Base-by-base conservation (phyloP, 2,329 filamentous ascomycete species). In the Venturia effusa region DNA sequence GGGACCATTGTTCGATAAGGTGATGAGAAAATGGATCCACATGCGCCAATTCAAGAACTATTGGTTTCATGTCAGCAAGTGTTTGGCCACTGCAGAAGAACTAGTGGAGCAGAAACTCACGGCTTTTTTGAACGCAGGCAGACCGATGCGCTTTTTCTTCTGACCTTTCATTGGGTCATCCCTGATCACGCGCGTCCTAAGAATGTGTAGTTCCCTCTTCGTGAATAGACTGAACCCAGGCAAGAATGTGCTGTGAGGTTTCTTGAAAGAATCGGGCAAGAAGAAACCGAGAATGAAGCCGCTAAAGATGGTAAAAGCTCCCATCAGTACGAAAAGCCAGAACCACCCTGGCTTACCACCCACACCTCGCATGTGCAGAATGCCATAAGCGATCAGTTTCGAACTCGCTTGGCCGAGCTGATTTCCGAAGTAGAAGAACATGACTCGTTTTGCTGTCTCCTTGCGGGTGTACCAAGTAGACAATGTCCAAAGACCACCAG, bases 21-120 rank as follows among this genome's bases (percentile, higher is more conserved):
- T 81, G 65, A 84, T 78, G 22, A 80, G 65, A 6, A 81, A 75
- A 61, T 84, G 83, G 6, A 78, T 71, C 74, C 79, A 80, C n/a
- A 84, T 74, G 1, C 81, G 76, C 73, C 81, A 82, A 70, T 81
- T 79, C 24, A 70, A 70, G 67, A 82, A 79, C 77, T 79, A 40
- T 39, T 17, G 15, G 34, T 19, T 3, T 34, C 43, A 6, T 24
- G n/a, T 45, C 7, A 0, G 45, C 61, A 24, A 11, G 32, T 4
- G 51, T n/a, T 61, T 4, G 60, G 10, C 27, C 13, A 39, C 10
- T 19, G 22, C 30, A 13, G 39, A 40, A 59, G 10, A n/a, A 19
- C 0, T 41, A 7, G 34, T 8, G 13, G n/a, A 19, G 34, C 43
- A 5, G 10, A 51, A 10, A 72, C 73, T 70, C 65, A 75, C 73